Evolutionary conservation across 176 grass and related monocot species (phyloP), one percentile per base, ranked within the genome.

Genomic region (Ensete glaucum): DNA sequence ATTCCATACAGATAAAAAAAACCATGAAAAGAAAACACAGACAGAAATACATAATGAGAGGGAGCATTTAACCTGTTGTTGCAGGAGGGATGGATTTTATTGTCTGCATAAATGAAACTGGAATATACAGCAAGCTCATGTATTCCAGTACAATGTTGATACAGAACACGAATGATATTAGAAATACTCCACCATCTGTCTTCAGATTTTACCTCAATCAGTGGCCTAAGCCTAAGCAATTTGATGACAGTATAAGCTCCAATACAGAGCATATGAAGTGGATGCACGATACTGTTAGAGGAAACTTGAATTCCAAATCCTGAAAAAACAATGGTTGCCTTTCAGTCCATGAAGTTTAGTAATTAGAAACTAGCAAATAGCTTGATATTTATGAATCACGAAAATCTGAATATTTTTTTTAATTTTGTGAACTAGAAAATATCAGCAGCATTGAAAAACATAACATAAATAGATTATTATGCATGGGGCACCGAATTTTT

Each of bases 31-130:
- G 34, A 43, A 48, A 48, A 19, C 1, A 1, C 63, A n/a, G n/a
- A 73, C 11, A 23, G 50, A 0, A 54, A 34, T 34, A 54, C 1
- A 24, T 43, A 51, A 23, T 7, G n/a, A n/a, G n/a, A 57, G 1
- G 1, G 43, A 34, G 53, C 26, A 72, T 19, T 1, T 2, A 59
- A 98, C 95, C 95, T 73, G 95, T 98, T 63, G 95, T 98, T 66
- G 95, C 90, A 82, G 95, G 95, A 75, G 95, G 93, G 82, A 98
- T 93, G 20, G 95, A 98, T 88, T 98, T 98, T 19, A 98, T 98
- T 0, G 95, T 98, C 76, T 98, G 95, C 95, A 98, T 93, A 67
- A 98, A 98, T 2, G 1, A 25, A 25, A 25, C 24, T 25, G 29
- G 29, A 34, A 98, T 98, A 23, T 23, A 23, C 22, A 23, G 22